Base-by-base conservation (phyloP, 2,329 filamentous ascomycete genomes). In the Metarhizium anisopliae region DNA sequence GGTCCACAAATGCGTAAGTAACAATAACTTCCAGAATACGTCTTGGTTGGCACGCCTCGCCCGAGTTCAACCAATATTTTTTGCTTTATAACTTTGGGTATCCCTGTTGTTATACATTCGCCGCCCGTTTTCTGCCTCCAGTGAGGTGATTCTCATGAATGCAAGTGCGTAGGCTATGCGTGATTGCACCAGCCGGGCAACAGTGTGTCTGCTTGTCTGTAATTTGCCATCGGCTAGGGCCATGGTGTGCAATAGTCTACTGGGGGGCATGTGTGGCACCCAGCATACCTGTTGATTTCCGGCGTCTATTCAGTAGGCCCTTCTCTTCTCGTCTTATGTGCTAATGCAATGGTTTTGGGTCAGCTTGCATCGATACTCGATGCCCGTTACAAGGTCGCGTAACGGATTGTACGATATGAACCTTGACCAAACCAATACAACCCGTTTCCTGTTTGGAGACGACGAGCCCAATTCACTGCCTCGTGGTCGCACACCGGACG, bases 301-400 rank as follows among this genome's bases (percentile, higher is more conserved):
- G 32, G 32, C 32, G 32, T 35, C 32, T 35, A 35, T 35, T 35
- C 32, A 11, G 6, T 35, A 8, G 32, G 10, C 32, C 32, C 32
- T 35, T 35, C 32, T 35, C 7, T 7, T 11, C 32, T 30, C 6
- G 16, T 52, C 29, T 45, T 36, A 50, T 29, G 35, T 40, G 20
- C 52, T 57, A 47, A 68, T 57, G 30, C 61, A 38, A 50, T 13
- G 54, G 45, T 42, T 60, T 57, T 64, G 58, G 20, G 59, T 63
- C 63, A 95, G 90, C 62, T 79, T 86, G 58, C 95, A 96, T 69
- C 87, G 93, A 61, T 95, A 95, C 72, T 96, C 93, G 4, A 92
- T 96, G 88, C 93, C 93, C 36, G 88, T 93, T 53, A 90, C 87
- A 51, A 81, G 81, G 58, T 83, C 85, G 61, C 82, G 86, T 61